phyloP scores from a whole-genome alignment of 2,329 filamentous ascomycete species.

The Dothideomycetidae sp. region DNA sequence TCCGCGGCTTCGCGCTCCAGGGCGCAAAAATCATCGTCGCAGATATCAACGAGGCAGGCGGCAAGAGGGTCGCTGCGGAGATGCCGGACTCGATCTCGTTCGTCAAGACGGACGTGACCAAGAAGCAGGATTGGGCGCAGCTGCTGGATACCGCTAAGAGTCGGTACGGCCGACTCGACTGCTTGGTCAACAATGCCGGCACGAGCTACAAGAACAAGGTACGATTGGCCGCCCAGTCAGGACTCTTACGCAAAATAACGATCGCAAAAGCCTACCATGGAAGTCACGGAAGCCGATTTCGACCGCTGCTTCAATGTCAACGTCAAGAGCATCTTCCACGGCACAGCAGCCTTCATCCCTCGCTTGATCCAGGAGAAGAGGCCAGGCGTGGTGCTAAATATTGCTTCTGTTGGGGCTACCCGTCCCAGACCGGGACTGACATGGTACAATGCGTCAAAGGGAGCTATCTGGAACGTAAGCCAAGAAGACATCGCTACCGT shows the following conservation, averaged over 20 bases:
- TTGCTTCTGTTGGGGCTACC: conserved; percentile 49
- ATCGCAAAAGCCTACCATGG: conserved; percentile 42
- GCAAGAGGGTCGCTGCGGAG: conserved; percentile 36
- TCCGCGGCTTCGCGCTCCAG: conserved; percentile 42
- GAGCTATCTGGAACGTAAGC: too few relatives aligned
- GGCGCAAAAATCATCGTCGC: conserved; percentile 47
- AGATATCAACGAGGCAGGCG: conserved; percentile 42
- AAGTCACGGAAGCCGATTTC: conserved; percentile 52
- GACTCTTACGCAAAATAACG: too few relatives aligned
- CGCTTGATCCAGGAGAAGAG: conserved; percentile 44
- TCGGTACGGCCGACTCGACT: conserved; percentile 40
- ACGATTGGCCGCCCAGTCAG: too few relatives aligned
- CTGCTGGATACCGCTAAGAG: conserved; percentile 36
- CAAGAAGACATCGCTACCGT: too few relatives aligned
- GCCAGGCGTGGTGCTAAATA: conserved; percentile 48
- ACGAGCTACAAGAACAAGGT: conserved; percentile 45
- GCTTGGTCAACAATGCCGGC: conserved; percentile 46
- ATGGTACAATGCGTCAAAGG: too few relatives aligned
- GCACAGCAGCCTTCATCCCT: conserved; percentile 43
- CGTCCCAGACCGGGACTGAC: conserved; percentile 46
- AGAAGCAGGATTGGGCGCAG: conserved; percentile 39
- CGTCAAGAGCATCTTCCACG: conserved; percentile 50
- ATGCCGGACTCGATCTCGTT: conserved; percentile 32
- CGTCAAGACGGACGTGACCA: conserved; percentile 38
- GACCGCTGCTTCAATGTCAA: conserved; percentile 54